Conservation (phyloP, 225 moss, liverwort and hornwort genomes). For the Takakia lepidozioides region DNA sequence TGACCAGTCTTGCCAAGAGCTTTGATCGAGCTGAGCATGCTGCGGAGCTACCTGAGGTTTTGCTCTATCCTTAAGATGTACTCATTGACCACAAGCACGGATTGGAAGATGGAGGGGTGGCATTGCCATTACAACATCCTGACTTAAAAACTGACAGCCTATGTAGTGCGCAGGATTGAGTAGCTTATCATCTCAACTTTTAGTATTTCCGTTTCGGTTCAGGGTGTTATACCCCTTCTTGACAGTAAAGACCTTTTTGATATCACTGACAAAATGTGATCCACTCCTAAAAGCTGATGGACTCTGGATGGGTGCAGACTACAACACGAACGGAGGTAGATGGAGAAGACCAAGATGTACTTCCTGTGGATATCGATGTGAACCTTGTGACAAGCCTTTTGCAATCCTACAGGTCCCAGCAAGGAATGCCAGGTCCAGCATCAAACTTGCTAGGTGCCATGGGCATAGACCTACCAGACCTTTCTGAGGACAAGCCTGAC, state of each 20-base stretch:
- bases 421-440: slow-evolving; percentile 98
- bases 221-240: too few relatives aligned
- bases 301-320: not conserved
- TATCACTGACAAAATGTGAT: too few relatives aligned
- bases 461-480: slow-evolving; percentile 69
- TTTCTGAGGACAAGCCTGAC: slow-evolving; percentile 30
- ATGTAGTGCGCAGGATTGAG: too few relatives aligned
- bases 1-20: slow-evolving; percentile 68
- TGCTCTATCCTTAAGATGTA: not conserved
- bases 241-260: too few relatives aligned
- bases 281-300: too few relatives aligned
- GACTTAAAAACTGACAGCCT: too few relatives aligned
- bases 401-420: slow-evolving; percentile 80
- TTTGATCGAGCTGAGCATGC: slow-evolving; percentile 41
- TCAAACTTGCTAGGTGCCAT: slow-evolving; percentile 88
- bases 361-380: slow-evolving; percentile 73
- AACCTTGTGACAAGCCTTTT: slow-evolving; percentile 85
- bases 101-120: too few relatives aligned
- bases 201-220: too few relatives aligned
- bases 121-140: too few relatives aligned
- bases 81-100: too few relatives aligned
- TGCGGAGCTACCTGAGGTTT: slow-evolving; percentile 13
- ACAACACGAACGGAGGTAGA: slow-evolving; percentile 2
- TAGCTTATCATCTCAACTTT: too few relatives aligned
- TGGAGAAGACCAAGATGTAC: slow-evolving; percentile 23